phyloP scores from a whole-genome alignment of 148 eudicot species.

The Heliosperma pusillum region DNA sequence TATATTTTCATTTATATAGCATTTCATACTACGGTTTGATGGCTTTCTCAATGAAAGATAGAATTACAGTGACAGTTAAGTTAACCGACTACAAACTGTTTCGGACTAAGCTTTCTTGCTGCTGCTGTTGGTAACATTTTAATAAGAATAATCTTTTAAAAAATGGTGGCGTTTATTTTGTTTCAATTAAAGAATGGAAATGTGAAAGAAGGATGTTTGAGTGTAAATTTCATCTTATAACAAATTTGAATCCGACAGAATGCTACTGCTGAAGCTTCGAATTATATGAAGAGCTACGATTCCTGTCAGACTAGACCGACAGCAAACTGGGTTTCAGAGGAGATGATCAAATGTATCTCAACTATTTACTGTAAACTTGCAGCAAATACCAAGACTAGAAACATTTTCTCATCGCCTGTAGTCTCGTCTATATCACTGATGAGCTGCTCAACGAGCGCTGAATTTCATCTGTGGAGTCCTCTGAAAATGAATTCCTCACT shows the following conservation, averaged over 20 bases:
- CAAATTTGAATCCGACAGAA: slow-evolving; percentile 28
- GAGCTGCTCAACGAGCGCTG: slow-evolving; percentile 39
- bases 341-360: slow-evolving; percentile 69
- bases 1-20: too few species aligned
- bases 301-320: slow-evolving; percentile 36
- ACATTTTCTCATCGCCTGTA: slow-evolving; percentile 39
- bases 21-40: too few species aligned
- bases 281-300: slow-evolving; percentile 25
- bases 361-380: slow-evolving; percentile 54
- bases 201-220: neutral
- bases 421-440: slow-evolving; percentile 40
- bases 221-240: neutral
- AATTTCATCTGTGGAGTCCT: slow-evolving; percentile 37
- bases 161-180: too few species aligned
- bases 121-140: neutral
- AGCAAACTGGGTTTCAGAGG: slow-evolving; percentile 77
- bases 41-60: too few species aligned
- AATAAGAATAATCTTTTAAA: neutral
- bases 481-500: slow-evolving; percentile 34
- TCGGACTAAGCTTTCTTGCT: too few species aligned
- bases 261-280: slow-evolving; percentile 31
- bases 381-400: slow-evolving; percentile 37
- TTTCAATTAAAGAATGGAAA: neutral
- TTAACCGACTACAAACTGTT: neutral
- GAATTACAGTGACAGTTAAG: neutral